Base-by-base conservation (phyloP, 306 rosid species). In the Citrullus colocynthis region DNA sequence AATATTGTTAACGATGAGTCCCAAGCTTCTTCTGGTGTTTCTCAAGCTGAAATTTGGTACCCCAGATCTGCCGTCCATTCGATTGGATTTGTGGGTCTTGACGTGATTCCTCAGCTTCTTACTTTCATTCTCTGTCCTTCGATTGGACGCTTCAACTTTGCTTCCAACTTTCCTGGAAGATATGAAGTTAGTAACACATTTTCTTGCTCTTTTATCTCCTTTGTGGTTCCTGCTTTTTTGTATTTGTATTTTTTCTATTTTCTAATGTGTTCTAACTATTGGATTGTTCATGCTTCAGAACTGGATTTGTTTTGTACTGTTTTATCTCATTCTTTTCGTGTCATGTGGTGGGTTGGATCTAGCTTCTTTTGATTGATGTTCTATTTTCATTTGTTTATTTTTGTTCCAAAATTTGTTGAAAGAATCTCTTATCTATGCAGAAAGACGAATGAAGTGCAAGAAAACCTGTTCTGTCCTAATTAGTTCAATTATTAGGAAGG, bases 61-160 rank as follows among this genome's bases (percentile, higher is more conserved):
- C 21, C 41, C 76, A 71, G 76, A 71, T 71, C 76, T 13, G 76
- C 59, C 41, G 59, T 14, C 3, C 76, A 13, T 45, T 52, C 56
- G 76, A 69, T 69, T 69, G 56, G 52, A 44, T 71, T 71, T 14
- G 41, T 71, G 76, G 58, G 39, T 71, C 58, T 71, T 48, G 14
- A 44, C 24, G 37, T 71, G 76, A 71, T 71, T 71, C 28, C 76
- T 71, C 76, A 48, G 21, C 6, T 48, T 71, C 74, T 67, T 49
- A 64, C 28, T 14, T 64, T 36, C 28, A 13, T 52, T 20, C 37
- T 71, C 41, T 45, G 76, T 11, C 45, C 16, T 70, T 70, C n/a
- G 76, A 45, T 45, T 70, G 76, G 75, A 20, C 18, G 55, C 18
- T 39, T 45, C 6, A 44, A 36, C 24, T 64, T 36, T 64, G 44